Conservation (phyloP, 106 monocot genomes). For the Dendrobium catenatum region DNA sequence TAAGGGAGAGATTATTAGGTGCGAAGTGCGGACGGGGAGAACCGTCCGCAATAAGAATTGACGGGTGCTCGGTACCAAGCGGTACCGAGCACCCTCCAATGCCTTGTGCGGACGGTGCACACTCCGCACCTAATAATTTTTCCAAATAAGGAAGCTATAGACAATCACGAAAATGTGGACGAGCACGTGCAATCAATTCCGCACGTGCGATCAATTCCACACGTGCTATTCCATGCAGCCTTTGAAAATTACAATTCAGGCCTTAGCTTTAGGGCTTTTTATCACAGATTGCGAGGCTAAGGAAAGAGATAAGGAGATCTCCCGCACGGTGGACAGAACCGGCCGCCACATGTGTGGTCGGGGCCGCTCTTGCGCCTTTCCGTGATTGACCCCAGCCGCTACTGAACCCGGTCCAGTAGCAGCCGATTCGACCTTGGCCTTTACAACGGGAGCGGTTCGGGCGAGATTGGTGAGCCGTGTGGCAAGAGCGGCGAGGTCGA, state of each 20-base stretch:
- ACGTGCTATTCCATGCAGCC: not conserved
- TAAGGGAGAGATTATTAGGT: no score
- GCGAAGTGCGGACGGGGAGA: no score
- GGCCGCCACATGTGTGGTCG: constrained; percentile 48
- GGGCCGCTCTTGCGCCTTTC: not conserved
- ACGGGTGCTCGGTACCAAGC: no score
- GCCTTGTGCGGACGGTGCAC: no score
- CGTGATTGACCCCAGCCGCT: not conserved
- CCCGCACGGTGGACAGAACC: constrained; percentile 61
- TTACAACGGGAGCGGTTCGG: not conserved
- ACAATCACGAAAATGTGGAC: not conserved
- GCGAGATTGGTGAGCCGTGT: constrained; percentile 41
- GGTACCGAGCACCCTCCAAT: no score
- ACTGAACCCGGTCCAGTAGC: not conserved
- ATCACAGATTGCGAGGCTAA: constrained; percentile 16
- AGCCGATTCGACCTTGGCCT: not conserved
- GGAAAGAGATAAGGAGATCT: constrained; percentile 38
- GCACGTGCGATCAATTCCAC: not conserved
- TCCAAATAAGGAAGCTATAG: no score
- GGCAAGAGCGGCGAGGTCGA: constrained; percentile 43
- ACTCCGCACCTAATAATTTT: no score
- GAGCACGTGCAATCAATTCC: not conserved
- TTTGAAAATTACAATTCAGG: not conserved
- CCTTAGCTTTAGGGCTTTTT: not conserved
- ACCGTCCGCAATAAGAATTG: no score